A percentile compares a stretch with the other conserved stretches of the same genome.
These are phyloP conservation scores for Echria macrotheca DNA, from an alignment of 495 filamentous ascomycete species.

Conservation along the genomic window DNA sequence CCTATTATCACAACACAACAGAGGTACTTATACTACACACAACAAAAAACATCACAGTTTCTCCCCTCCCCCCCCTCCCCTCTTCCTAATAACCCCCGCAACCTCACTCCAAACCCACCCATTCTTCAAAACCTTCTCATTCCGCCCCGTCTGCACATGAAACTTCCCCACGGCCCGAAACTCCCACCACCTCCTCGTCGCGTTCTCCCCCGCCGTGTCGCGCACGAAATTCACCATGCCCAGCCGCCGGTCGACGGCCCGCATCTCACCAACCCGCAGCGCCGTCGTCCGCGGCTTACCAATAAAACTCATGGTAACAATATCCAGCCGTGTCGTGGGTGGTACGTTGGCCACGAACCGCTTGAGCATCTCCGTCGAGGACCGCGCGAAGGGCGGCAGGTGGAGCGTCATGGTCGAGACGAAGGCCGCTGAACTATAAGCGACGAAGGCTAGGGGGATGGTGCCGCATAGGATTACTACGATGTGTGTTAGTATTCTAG, in stretches of 20 bases:
- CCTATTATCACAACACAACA: not conserved
- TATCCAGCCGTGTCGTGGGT: constrained; percentile 55
- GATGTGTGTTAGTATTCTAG: constrained; percentile 8
- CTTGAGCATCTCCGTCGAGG: constrained; percentile 59
- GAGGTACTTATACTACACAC: too few species aligned
- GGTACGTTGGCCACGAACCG: constrained; percentile 60
- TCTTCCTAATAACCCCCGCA: too few species aligned
- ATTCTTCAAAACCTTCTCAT: constrained; percentile 10
- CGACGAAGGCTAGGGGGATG: constrained; percentile 61
- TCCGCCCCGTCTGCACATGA: constrained; percentile 21
- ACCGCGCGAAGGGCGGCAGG: constrained; percentile 63
- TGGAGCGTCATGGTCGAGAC: constrained; percentile 68
- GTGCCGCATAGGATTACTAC: constrained; percentile 55
- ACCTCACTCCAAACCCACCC: constrained; percentile 31
- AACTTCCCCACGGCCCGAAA: constrained; percentile 33
- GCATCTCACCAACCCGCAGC: constrained; percentile 47
- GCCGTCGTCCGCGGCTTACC: constrained; percentile 48
- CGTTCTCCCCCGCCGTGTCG: constrained; percentile 27
- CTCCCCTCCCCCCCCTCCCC: too few species aligned
- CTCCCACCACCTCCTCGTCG: constrained; percentile 30
- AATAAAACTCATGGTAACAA: constrained; percentile 66
- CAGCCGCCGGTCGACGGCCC: constrained; percentile 28
- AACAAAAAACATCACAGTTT: too few species aligned
- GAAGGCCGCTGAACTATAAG: constrained; percentile 60
- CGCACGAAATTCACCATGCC: constrained; percentile 50